Evolutionary conservation across 345 rosid genomes (phyloP).

Genomic region (Ailanthus altissimus): DNA sequence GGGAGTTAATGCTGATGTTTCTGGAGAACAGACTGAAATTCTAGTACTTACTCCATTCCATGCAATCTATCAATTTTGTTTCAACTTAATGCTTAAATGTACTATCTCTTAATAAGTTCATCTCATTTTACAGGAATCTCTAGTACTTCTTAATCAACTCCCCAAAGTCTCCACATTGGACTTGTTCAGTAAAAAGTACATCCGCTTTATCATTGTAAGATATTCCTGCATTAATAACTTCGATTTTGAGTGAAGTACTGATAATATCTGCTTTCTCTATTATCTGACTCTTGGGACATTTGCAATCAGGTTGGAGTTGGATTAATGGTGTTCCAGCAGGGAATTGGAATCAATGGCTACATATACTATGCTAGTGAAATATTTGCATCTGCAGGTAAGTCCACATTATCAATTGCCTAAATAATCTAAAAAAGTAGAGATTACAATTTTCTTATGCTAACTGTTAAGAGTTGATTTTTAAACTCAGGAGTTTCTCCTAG

Average conservation of each 20-base stretch:
- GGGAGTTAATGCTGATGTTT: conserved; percentile 45
- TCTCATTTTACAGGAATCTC: conserved; percentile 34
- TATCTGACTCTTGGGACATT: background rate
- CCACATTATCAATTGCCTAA: too few species aligned
- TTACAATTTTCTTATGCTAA: background rate
- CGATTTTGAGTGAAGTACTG: background rate
- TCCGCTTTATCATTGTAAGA: conserved; percentile 46
- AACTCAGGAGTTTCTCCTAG: conserved; percentile 37
- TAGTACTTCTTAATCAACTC: conserved; percentile 39
- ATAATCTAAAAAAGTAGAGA: too few species aligned
- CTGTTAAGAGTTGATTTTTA: background rate
- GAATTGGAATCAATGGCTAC: conserved; percentile 47
- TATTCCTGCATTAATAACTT: background rate
- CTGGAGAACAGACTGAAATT: conserved; percentile 44
- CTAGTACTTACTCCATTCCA: conserved; percentile 27
- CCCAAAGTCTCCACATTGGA: conserved; percentile 36
- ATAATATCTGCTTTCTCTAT: background rate
- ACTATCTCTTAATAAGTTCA: background rate
- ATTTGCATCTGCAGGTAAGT: conserved; percentile 48
- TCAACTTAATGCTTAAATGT: background rate
- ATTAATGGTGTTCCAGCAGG: conserved; percentile 52
- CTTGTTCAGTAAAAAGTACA: conserved; percentile 38
- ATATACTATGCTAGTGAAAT: conserved; percentile 48
- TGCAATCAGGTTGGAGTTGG: conserved; percentile 48
- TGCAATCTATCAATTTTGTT: background rate